Conservation (phyloP, 768 basidiomycete species). For the Cystofilobasidium capitatum region DNA sequence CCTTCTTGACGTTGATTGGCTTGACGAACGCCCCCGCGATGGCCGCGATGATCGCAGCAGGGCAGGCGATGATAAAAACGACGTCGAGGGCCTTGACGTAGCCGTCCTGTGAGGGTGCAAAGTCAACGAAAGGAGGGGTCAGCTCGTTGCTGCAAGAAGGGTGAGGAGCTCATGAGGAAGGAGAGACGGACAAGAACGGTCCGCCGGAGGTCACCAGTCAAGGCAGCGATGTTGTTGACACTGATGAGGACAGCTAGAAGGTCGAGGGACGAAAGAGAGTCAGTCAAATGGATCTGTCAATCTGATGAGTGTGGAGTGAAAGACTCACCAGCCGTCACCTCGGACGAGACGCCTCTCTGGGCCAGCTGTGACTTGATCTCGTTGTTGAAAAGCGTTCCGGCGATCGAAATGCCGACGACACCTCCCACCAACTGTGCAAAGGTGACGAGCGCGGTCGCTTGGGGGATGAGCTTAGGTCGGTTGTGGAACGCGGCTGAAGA, state of each 20-base stretch:
- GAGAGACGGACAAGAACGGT: slow-evolving; percentile 20
- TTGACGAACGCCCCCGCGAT: background rate
- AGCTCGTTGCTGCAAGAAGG: slow-evolving; percentile 1
- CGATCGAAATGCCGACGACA: slow-evolving; percentile 36
- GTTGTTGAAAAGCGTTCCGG: slow-evolving; percentile 39
- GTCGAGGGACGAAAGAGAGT: background rate
- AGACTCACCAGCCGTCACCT: slow-evolving; percentile 30
- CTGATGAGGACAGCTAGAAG: slow-evolving; percentile 17
- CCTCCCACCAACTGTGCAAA: slow-evolving; percentile 36
- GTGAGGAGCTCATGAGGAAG: too few species aligned
- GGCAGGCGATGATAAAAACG: slow-evolving; percentile 38
- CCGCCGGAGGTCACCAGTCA: slow-evolving; percentile 1
- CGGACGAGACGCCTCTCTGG: slow-evolving; percentile 26
- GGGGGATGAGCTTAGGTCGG: slow-evolving; percentile 37
- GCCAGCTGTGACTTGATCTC: slow-evolving; percentile 36
- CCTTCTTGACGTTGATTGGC: slow-evolving; percentile 10
- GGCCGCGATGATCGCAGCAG: slow-evolving; percentile 14
- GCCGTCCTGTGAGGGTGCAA: slow-evolving; percentile 25
- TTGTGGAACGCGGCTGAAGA: slow-evolving; percentile 26
- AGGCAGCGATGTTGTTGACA: slow-evolving; percentile 21
- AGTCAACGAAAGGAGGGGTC: background rate
- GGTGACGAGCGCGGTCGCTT: slow-evolving; percentile 38
- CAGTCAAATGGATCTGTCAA: slow-evolving; percentile 6
- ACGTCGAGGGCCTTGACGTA: slow-evolving; percentile 31
- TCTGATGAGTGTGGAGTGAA: slow-evolving; percentile 16